Evolutionary conservation across 768 basidiomycete species (phyloP), one percentile per base, ranked within the genome.

Genomic region (Auricularia cornea): DNA sequence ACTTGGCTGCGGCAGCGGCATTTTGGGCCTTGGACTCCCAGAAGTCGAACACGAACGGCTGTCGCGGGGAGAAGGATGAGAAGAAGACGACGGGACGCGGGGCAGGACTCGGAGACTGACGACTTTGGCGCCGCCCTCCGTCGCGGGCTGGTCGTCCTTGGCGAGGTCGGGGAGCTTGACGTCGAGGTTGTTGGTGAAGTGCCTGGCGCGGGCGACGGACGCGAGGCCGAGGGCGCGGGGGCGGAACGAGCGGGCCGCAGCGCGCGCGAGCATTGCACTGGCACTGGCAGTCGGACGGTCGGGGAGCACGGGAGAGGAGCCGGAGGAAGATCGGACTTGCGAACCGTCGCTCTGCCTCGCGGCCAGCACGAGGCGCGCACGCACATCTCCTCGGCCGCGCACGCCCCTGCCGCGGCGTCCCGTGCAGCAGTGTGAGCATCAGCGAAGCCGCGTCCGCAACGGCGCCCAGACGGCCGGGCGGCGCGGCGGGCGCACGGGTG

Each of bases 1-100:
- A n/a, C 65, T 64, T 26, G 67, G 61, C 38, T 71, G 72, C 64
- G 64, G 66, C 38, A 48, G 72, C 48, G 52, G 73, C 68, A 67
- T 79, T 72, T 52, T 74, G 66, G 14, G 72, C 73, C n/a, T 79
- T 77, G 1, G 84, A 81, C 44, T 80, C 75, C 80, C 82, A 86
- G 67, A 84, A 80, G 75, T 88, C 85, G 35, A 80, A 81, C 1
- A 80, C 70, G 70, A 80, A 82, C 11, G 87, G 87, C 86, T 89
- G 68, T 11, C 51, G 63, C 60, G n/a, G 29, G 18, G 38, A 59
- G 52, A 29, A 14, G 62, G 31, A 59, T 59, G 35, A 67, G 31
- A 52, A 54, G 52, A 56, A 61, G 66, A 57, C n/a, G n/a, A 29
- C 59, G 18, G 38, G 41, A 41, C 20, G 40, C 51, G 35, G 60